A percentile compares a stretch with the other conserved stretches of the same genome.
phyloP scores from a whole-genome alignment of 2,329 filamentous ascomycete genomes.

The Phoma sp. region DNA sequence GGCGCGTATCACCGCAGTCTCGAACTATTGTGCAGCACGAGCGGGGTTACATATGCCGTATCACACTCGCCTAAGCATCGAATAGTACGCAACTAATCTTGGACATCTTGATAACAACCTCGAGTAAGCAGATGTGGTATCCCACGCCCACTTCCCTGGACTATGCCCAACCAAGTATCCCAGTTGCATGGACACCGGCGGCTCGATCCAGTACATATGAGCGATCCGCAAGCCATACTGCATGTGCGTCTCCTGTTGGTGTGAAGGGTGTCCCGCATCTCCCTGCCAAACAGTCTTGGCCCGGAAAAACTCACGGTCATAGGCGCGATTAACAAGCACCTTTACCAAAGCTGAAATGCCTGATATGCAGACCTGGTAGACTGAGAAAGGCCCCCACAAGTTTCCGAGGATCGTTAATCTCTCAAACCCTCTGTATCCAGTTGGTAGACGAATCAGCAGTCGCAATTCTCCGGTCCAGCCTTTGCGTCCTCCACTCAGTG shows the following conservation, averaged over 20 bases:
- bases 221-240: constrained; percentile 13
- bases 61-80: constrained; percentile 3
- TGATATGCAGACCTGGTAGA: constrained; percentile 3
- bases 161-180: constrained; percentile 2
- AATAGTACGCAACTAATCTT: constrained; percentile 2
- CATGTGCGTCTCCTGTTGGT: constrained; percentile 9
- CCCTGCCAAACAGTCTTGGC: constrained; percentile 3
- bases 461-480: not conserved
- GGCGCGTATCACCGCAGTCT: not conserved
- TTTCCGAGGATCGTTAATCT: not conserved
- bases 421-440: not conserved
- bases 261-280: not conserved
- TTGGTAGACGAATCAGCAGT: not conserved
- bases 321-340: constrained; percentile 11
- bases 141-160: constrained; percentile 6
- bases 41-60: constrained; percentile 20
- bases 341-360: not conserved
- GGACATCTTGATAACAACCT: constrained; percentile 11
- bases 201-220: constrained; percentile 11
- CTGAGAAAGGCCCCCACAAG: not conserved
- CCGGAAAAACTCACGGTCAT: not conserved
- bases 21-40: constrained; percentile 2
- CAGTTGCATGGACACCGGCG: constrained; percentile 1
- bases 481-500: not conserved
- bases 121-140: constrained; percentile 6